A percentile compares a stretch with the other conserved stretches of the same genome.
Evolutionary conservation across 768 basidiomycete genomes (phyloP).

Genomic region (Hypsizygus marmoreus): DNA sequence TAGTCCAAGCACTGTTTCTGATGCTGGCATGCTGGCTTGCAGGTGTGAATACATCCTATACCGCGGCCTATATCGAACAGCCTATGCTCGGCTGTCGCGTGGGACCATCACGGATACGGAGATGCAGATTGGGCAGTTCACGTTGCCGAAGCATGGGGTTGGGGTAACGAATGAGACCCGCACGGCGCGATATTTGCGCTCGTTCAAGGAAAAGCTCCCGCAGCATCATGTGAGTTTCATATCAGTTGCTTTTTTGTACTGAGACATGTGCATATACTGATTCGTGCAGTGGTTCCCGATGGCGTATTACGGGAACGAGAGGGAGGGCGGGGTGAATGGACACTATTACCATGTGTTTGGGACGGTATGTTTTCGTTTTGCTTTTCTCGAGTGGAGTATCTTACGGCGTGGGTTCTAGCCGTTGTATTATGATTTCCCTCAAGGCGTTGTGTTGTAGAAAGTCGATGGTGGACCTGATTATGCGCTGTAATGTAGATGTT

Average conservation of each 20-base stretch:
- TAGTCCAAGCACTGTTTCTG: neutral
- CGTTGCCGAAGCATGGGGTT: constrained; percentile 62
- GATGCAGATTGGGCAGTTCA: constrained; percentile 85
- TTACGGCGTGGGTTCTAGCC: constrained; percentile 34
- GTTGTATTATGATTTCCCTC: constrained; percentile 55
- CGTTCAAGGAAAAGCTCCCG: constrained; percentile 66
- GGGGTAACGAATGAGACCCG: constrained; percentile 58
- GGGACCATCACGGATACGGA: constrained; percentile 90
- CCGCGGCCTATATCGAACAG: constrained; percentile 73
- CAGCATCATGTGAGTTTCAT: constrained; percentile 55
- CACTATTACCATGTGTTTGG: constrained; percentile 80
- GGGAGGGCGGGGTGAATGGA: constrained; percentile 60
- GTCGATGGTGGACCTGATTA: no score
- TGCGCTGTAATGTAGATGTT: no score
- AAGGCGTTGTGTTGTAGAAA: constrained; percentile 40
- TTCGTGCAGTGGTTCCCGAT: constrained; percentile 70
- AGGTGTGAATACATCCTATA: constrained; percentile 95
- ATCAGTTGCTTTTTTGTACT: neutral
- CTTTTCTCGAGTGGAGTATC: neutral
- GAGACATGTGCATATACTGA: neutral
- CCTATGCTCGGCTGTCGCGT: constrained; percentile 82
- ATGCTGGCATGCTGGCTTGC: constrained; percentile 1
- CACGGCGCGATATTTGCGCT: constrained; percentile 66
- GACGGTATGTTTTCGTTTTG: constrained; percentile 46
- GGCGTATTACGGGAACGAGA: constrained; percentile 61